Base-by-base conservation (phyloP, 2,329 filamentous ascomycete genomes). In the Periconia macrospinosa region DNA sequence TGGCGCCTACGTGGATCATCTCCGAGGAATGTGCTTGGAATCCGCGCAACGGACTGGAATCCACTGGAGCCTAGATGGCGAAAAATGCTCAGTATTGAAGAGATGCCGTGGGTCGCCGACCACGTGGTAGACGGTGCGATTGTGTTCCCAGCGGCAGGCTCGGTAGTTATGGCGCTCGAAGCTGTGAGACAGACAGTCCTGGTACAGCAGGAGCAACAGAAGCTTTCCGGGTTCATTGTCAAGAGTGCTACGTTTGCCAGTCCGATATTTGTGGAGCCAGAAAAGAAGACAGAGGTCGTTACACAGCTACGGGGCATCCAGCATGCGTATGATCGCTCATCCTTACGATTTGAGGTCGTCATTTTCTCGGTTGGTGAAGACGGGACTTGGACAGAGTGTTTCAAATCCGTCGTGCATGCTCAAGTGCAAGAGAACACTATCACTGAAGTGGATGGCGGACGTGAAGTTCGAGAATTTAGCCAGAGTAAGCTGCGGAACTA, bases 101-200 rank as follows among this genome's bases (percentile, higher is more conserved):
- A 55, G 18, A 17, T 52, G 20, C 50, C 50, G 5, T 60, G 57
- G 57, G 15, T 60, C 14, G 10, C 8, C 2, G 57, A 53, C 35
- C 57, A 60, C 42, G 20, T 41, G 3, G 15, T 60, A n/a, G 30
- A 53, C 1, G 60, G 56, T 14, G 53, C 48, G 2, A 53, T 64
- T 10, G 27, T 75, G 11, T 73, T 63, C 45, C 73, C 73, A 8
- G 72, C 59, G 2, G 65, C 71, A 0, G 73, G 71, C 1, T 67
- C 70, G 48, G 30, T 75, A 2, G 55, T 47, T 13, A 56, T 52
- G 46, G 54, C 50, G n/a, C 14, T 56, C 3, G 54, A 56, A 42
- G 54, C 50, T n/a, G 50, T 47, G 15, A 46, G 20, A 10, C 50
- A 50, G 23, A 23, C 23, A 27, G 23, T 27, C 23, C 23, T 27